Evolutionary conservation across 2,329 filamentous ascomycete genomes (phyloP).

Genomic region (Penicillium vulpinum): DNA sequence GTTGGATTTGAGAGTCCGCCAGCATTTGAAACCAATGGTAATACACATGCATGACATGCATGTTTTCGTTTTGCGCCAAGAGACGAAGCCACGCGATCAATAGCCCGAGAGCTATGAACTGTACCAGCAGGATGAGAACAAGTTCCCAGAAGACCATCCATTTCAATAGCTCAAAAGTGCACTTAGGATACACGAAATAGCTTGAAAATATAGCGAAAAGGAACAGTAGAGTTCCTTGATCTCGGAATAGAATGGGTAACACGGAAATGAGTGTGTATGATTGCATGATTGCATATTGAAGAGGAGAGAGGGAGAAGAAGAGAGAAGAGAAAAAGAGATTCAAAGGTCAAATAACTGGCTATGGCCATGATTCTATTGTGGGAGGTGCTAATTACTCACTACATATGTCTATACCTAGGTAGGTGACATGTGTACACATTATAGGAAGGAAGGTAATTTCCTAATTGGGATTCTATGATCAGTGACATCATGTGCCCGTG

Average conservation of each 20-base stretch:
- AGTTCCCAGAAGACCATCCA: neutral
- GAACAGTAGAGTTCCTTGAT: neutral
- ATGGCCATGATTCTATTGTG: no score
- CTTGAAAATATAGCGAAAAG: neutral
- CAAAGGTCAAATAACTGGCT: neutral
- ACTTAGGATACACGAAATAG: neutral
- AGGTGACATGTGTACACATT: no score
- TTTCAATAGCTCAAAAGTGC: neutral
- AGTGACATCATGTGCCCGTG: slow-evolving; percentile 2
- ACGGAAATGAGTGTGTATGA: neutral
- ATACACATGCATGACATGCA: neutral
- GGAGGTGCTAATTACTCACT: neutral
- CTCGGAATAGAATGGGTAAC: neutral
- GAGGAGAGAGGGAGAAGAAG: neutral
- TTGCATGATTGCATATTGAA: neutral
- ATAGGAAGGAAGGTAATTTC: neutral
- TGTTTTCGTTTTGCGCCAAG: neutral
- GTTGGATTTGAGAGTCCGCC: neutral
- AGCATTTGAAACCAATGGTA: neutral
- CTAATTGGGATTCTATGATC: neutral
- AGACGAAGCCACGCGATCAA: neutral
- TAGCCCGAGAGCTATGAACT: neutral
- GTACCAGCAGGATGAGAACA: neutral
- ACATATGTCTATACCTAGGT: no score
- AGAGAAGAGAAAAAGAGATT: no score